phyloP scores from a whole-genome alignment of 192 early-diverging fungal species.

The Kickxella alabastrina region DNA sequence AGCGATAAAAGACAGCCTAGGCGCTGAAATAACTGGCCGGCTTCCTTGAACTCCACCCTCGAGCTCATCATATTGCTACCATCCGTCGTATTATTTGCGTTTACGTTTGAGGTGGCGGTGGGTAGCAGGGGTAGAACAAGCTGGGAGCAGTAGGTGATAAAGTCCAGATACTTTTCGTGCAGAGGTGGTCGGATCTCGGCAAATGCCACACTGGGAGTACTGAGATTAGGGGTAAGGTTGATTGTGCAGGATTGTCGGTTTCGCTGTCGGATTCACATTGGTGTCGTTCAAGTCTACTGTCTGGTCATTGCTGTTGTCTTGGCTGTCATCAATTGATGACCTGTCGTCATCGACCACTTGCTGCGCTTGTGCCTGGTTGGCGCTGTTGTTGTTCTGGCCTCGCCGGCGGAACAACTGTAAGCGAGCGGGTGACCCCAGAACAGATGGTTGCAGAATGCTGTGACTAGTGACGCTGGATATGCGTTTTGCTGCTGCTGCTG shows the following conservation, averaged over 20 bases:
- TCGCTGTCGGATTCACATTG: too few relatives aligned
- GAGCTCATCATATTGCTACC: neutral
- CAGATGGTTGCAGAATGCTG: constrained; percentile 7
- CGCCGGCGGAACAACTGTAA: constrained; percentile 38
- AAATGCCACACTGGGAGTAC: neutral
- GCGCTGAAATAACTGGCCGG: constrained; percentile 18
- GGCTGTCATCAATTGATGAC: too few relatives aligned
- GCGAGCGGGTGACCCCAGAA: constrained; percentile 6
- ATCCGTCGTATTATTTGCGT: neutral
- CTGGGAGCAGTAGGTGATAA: constrained; percentile 25
- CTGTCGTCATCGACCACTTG: too few relatives aligned
- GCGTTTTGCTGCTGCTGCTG: too few relatives aligned
- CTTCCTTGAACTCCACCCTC: constrained; percentile 1
- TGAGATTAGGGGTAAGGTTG: neutral
- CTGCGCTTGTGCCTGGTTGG: neutral
- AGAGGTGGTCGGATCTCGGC: neutral
- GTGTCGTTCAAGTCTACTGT: too few relatives aligned
- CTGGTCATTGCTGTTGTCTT: too few relatives aligned
- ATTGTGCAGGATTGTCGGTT: too few relatives aligned
- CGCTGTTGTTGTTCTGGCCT: constrained; percentile 3
- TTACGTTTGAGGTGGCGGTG: neutral
- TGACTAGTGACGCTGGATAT: too few relatives aligned
- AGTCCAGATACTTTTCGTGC: constrained; percentile 19
- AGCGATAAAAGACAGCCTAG: constrained; percentile 10
- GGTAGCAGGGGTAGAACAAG: neutral